Conservation (phyloP, 805 yeast genomes). For the Lachancea lanzarotensis region DNA sequence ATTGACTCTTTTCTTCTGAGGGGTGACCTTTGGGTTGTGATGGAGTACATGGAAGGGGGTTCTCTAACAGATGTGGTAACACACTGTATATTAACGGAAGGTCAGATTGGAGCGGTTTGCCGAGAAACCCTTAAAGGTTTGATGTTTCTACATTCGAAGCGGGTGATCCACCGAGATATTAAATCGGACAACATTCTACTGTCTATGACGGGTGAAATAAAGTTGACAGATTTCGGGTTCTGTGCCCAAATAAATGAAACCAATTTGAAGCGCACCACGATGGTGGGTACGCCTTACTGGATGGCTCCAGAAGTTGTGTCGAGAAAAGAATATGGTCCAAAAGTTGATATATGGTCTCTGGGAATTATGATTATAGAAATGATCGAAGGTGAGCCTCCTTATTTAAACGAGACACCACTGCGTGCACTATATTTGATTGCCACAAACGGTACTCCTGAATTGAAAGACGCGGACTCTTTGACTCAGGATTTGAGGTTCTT, state of each 20-base stretch:
- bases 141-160: slow-evolving; percentile 80
- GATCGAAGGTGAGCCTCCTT: slow-evolving; percentile 99
- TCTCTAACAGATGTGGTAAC: slow-evolving; percentile 92
- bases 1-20: slow-evolving; percentile 74
- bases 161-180: slow-evolving; percentile 93
- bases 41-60: slow-evolving; percentile 99
- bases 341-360: slow-evolving; percentile 95
- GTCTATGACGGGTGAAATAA: slow-evolving; percentile 79
- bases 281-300: slow-evolving; percentile 99
- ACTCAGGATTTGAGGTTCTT: slow-evolving; percentile 61
- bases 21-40: slow-evolving; percentile 89
- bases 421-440: slow-evolving; percentile 91
- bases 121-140: slow-evolving; percentile 85
- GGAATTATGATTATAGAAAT: slow-evolving; percentile 98
- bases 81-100: slow-evolving; percentile 80
- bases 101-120: slow-evolving; percentile 92
- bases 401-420: slow-evolving; percentile 90
- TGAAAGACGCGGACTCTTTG: slow-evolving; percentile 80
- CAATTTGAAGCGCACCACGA: slow-evolving; percentile 84
- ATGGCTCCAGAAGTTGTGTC: slow-evolving; percentile 99
- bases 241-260: slow-evolving; percentile 88
- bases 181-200: slow-evolving; percentile 89
- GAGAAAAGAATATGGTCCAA: slow-evolving; percentile 91
- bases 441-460: slow-evolving; percentile 91
- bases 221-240: slow-evolving; percentile 92